These are phyloP conservation scores for Syzygium syzygioides DNA, from an alignment of 441 rosid species.

Conservation along the genomic window DNA sequence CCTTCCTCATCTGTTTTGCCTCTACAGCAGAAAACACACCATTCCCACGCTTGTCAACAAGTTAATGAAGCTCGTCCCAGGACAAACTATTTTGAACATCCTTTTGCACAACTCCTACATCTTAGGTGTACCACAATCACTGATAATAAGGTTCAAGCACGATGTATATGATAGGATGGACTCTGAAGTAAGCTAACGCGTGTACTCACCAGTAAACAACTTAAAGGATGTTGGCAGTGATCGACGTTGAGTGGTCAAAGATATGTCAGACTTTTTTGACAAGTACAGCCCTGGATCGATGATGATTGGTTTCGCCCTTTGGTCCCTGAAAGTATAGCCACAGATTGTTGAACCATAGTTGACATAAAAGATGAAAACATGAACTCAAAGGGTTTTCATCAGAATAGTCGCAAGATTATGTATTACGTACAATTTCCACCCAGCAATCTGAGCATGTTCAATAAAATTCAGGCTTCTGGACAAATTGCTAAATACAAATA, in stretches of 20 bases:
- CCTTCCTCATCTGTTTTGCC: background rate
- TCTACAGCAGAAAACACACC: background rate
- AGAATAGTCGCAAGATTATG: background rate
- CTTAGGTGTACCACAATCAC: background rate
- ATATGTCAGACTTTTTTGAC: slow-evolving; percentile 82
- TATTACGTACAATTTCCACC: slow-evolving; percentile 86
- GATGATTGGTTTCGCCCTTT: slow-evolving; percentile 74
- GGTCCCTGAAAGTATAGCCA: slow-evolving; percentile 44
- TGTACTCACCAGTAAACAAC: slow-evolving; percentile 64
- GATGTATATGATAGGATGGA: background rate
- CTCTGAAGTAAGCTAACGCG: background rate
- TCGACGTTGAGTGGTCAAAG: slow-evolving; percentile 78
- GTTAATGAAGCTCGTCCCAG: background rate
- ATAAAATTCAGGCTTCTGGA: slow-evolving; percentile 78
- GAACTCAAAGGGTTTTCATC: background rate
- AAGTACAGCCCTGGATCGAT: slow-evolving; percentile 92
- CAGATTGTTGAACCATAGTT: background rate
- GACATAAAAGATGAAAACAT: background rate
- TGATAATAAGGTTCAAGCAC: background rate
- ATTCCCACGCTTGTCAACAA: background rate
- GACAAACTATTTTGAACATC: background rate
- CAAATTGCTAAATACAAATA: slow-evolving; percentile 66
- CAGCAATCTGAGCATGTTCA: slow-evolving; percentile 68
- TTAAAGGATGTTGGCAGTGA: slow-evolving; percentile 84
- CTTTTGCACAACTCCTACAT: background rate